Base-by-base conservation (phyloP, 352 stramenopile species). In the Pythium sukuiense region DNA sequence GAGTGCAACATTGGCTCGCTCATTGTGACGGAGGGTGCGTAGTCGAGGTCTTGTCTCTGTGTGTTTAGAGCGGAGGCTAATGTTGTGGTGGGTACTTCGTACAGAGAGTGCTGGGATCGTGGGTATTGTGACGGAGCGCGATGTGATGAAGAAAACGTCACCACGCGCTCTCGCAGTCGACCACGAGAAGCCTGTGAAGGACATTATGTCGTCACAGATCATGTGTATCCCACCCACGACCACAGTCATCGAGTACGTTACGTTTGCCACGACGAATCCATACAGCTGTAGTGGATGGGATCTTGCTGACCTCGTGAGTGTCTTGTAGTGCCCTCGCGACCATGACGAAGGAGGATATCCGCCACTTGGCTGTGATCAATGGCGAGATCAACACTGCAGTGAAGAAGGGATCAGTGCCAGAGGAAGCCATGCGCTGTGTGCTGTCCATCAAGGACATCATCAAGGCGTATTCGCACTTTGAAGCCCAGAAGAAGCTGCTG, bases 341-440 rank as follows among this genome's bases (percentile, higher is more conserved):
- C 7, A 93, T 95, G 86, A 89, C 83, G n/a, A 91, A 93, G 60
- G 86, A 95, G 41, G 90, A 95, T 53, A 89, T 93, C 57, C 81
- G 86, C 14, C 86, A 95, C 65, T 76, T 95, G 64, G 86, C 85
- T 0, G 86, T 95, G 45, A 88, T 95, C 46, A 89, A 88, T 54
- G 82, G 80, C 11, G 85, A 95, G 57, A 82, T 90, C 52, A 83
- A 72, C 56, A 86, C 83, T 45, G 79, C 81, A 3, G 80, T 88
- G 11, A 91, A 88, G 74, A 83, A 85, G 60, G 83, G 83, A 16
- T 88, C 77, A 0, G 86, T 95, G 14, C 86, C 85, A 3, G 82
- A 90, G 56, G 86, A 95, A 54, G 83, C 87, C 43, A 95, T 95
- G 86, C 82, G 86, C 8, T 92, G 84, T 52, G 86, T 95, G 46